Percentiles rank a stretch among this genome's conserved stretches.
These are phyloP conservation scores for Hypseocharis bilobata DNA, from an alignment of 441 rosid species.

Conservation along the genomic window DNA sequence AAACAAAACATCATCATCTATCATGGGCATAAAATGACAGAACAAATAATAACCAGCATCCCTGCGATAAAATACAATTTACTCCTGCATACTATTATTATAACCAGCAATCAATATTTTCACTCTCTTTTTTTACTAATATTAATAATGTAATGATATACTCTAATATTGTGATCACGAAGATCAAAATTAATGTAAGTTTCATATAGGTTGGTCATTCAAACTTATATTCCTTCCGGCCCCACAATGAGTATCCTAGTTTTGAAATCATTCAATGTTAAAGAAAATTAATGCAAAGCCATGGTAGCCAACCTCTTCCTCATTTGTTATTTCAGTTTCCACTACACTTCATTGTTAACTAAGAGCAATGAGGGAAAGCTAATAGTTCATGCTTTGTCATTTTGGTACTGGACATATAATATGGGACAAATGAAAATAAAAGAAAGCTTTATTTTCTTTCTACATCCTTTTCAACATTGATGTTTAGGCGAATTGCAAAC, in stretches of 20 bases:
- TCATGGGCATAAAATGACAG: neutral
- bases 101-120: neutral
- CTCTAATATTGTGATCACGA: too few species aligned
- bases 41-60: neutral
- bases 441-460: neutral
- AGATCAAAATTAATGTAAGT: neutral
- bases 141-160: too few species aligned
- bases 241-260: neutral
- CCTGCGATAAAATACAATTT: neutral
- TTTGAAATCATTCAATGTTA: neutral
- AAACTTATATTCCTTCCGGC: neutral
- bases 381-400: neutral
- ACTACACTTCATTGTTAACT: too few species aligned
- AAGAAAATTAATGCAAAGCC: neutral
- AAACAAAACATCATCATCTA: slow-evolving; percentile 5
- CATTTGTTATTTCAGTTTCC: too few species aligned
- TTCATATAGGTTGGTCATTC: neutral
- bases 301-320: too few species aligned
- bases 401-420: neutral
- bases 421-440: neutral
- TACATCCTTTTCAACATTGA: neutral
- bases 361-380: too few species aligned
- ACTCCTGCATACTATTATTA: neutral
- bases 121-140: too few species aligned
- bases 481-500: neutral